Conservation (phyloP, 148 eudicot species). For the Silene uniflora region DNA sequence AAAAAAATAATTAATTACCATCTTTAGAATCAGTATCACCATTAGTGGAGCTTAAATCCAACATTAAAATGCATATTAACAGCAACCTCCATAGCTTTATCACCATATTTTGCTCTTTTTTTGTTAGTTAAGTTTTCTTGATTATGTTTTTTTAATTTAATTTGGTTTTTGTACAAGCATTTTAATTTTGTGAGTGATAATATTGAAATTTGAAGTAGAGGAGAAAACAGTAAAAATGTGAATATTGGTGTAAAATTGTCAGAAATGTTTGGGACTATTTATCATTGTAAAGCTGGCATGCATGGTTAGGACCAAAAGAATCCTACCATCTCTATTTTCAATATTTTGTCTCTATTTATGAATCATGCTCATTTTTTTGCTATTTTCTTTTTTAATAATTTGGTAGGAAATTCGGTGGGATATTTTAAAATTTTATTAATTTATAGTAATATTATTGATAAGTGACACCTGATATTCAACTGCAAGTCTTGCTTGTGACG, state of each 20-base stretch:
- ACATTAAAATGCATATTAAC: slow-evolving; percentile 1
- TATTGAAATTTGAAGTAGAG: background rate
- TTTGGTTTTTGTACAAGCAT: background rate
- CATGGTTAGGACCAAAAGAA: slow-evolving; percentile 5
- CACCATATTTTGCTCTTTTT: background rate
- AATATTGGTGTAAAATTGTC: background rate
- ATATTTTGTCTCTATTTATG: slow-evolving; percentile 3
- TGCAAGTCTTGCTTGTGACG: too few species aligned
- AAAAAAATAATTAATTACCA: background rate
- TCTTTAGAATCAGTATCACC: slow-evolving; percentile 3
- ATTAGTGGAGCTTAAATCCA: background rate
- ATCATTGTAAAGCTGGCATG: slow-evolving; percentile 2
- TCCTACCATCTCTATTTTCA: slow-evolving; percentile 4
- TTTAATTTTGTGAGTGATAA: slow-evolving; percentile 2
- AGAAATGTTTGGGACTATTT: background rate
- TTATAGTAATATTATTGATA: too few species aligned
- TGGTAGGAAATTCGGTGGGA: too few species aligned
- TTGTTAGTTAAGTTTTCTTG: background rate
- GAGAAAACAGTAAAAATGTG: background rate
- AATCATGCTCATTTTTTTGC: too few species aligned
- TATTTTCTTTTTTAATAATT: too few species aligned
- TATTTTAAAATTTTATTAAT: too few species aligned
- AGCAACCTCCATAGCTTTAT: slow-evolving; percentile 1
- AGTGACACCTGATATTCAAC: too few species aligned
- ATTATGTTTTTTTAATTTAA: background rate